Conservation (phyloP, 2,329 filamentous ascomycete species). For the Colletotrichum sublineola region DNA sequence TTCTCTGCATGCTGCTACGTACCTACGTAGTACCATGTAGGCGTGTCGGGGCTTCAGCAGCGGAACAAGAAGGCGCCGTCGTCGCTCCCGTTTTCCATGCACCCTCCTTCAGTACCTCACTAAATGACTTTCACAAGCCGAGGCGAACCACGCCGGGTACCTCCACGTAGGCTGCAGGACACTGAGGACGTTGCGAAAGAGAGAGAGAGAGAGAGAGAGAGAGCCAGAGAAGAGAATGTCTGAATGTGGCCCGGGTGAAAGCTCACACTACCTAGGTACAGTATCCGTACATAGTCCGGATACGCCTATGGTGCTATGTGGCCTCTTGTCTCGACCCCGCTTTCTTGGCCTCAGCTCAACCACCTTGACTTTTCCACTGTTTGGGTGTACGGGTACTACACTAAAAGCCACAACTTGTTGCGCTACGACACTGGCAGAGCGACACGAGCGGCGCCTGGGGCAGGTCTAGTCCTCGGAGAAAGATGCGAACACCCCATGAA, state of each 20-base stretch:
- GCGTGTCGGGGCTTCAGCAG: not conserved
- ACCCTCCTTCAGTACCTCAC: too few relatives aligned
- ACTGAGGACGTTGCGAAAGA: not conserved
- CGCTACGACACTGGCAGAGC: conserved; percentile 35
- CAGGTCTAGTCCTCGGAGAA: conserved; percentile 19
- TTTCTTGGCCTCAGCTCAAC: conserved; percentile 5
- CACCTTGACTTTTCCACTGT: conserved; percentile 5
- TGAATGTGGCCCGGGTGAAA: not conserved
- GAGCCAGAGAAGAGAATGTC: not conserved
- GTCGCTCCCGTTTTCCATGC: not conserved
- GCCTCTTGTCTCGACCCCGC: not conserved
- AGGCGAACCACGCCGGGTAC: not conserved
- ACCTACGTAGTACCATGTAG: too few relatives aligned
- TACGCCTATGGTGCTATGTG: not conserved
- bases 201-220: not conserved
- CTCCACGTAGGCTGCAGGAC: not conserved
- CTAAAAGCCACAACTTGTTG: not conserved
- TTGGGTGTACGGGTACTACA: not conserved
- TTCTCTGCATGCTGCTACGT: not conserved
- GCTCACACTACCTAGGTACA: too few relatives aligned
- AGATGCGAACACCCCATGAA: not conserved
- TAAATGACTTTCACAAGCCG: not conserved
- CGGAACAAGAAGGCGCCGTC: not conserved
- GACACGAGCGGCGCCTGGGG: conserved; percentile 31
- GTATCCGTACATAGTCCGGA: too few relatives aligned